phyloP scores from a whole-genome alignment of 2,329 filamentous ascomycete species.

The Leptographium galeiforme region DNA sequence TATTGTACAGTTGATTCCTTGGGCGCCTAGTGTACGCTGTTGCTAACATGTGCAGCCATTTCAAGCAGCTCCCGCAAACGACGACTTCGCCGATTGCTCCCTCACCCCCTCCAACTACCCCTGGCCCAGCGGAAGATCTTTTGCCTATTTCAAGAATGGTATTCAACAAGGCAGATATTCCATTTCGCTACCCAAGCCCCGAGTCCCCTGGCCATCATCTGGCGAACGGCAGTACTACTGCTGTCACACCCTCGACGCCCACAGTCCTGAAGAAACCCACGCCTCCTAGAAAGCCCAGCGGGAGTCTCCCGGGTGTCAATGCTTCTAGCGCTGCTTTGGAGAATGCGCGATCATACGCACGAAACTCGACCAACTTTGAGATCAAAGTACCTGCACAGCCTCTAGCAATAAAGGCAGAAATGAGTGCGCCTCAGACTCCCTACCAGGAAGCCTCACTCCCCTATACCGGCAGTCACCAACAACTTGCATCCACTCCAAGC shows the following conservation, averaged over 20 bases:
- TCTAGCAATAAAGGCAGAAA: background rate
- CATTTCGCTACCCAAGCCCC: slow-evolving; percentile 26
- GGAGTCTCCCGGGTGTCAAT: slow-evolving; percentile 10
- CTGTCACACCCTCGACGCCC: slow-evolving; percentile 14
- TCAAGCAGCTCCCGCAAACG: slow-evolving; percentile 33
- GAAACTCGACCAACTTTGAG: slow-evolving; percentile 29
- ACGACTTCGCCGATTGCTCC: slow-evolving; percentile 11
- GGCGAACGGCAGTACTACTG: slow-evolving; percentile 10
- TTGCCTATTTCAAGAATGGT: slow-evolving; percentile 38
- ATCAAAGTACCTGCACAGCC: slow-evolving; percentile 27
- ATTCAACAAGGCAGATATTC: slow-evolving; percentile 27
- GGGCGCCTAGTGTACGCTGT: background rate
- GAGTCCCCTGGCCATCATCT: slow-evolving; percentile 15
- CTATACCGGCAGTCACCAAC: background rate
- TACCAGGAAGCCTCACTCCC: background rate
- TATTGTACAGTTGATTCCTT: slow-evolving; percentile 38
- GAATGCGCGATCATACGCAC: slow-evolving; percentile 18
- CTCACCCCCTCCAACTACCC: slow-evolving; percentile 14
- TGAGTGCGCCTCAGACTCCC: background rate
- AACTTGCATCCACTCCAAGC: background rate
- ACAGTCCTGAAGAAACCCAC: slow-evolving; percentile 14
- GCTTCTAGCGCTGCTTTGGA: slow-evolving; percentile 2
- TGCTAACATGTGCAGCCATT: slow-evolving; percentile 30
- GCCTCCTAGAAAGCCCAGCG: slow-evolving; percentile 1
- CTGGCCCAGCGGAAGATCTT: slow-evolving; percentile 26